These are phyloP conservation scores for Trametes villosa DNA, from an alignment of 768 basidiomycete species.

Conservation along the genomic window DNA sequence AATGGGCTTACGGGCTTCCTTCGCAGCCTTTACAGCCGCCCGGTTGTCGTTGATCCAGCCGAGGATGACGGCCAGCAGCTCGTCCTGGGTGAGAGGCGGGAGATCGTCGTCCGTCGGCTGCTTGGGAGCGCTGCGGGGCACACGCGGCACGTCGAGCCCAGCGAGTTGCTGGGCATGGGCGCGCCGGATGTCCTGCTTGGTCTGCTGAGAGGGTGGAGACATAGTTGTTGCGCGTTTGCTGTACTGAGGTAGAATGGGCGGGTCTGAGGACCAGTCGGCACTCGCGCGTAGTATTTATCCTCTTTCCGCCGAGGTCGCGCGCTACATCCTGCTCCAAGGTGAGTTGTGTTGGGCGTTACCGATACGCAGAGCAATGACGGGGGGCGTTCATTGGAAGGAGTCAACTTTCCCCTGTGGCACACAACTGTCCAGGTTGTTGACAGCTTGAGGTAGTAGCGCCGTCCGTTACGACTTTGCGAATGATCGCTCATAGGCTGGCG, in stretches of 20 bases:
- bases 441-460: too few species aligned
- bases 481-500: too few species aligned
- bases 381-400: too few species aligned
- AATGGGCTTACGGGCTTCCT: not conserved
- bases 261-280: too few species aligned
- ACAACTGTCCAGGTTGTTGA: too few species aligned
- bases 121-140: not conserved
- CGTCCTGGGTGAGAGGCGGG: not conserved
- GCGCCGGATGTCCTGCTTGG: not conserved
- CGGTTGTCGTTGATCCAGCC: slow-evolving; percentile 1
- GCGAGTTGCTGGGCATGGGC: not conserved
- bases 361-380: too few species aligned
- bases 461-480: too few species aligned
- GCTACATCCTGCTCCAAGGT: too few species aligned
- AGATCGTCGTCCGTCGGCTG: not conserved
- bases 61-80: not conserved
- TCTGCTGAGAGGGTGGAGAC: not conserved
- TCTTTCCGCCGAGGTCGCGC: too few species aligned
- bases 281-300: too few species aligned
- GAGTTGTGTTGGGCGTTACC: too few species aligned
- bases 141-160: not conserved
- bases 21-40: not conserved
- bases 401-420: too few species aligned
- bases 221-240: not conserved
- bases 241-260: not conserved